Evolutionary conservation across 768 basidiomycete species (phyloP).

Genomic region (Chlorophyllum brunneum): DNA sequence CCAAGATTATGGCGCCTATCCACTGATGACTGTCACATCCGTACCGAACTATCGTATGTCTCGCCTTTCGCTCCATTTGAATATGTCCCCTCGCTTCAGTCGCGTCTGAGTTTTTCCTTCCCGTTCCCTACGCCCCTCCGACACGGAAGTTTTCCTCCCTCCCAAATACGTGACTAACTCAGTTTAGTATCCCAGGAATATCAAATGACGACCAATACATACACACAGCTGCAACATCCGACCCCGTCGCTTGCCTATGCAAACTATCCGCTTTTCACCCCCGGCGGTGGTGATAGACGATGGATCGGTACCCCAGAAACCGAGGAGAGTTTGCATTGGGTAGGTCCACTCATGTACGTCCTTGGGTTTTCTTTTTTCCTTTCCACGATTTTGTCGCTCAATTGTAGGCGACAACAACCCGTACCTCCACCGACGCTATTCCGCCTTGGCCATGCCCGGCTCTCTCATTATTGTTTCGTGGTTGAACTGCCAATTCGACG

Average conservation of each 20-base stretch:
- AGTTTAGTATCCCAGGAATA: conserved; percentile 26
- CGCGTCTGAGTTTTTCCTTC: too few relatives aligned
- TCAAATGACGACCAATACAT: conserved; percentile 27
- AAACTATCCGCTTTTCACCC: conserved; percentile 72
- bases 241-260: conserved; percentile 49
- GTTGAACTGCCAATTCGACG: too few relatives aligned
- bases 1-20: conserved; percentile 42
- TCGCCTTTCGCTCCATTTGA: conserved; percentile 4
- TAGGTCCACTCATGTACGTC: conserved; percentile 65
- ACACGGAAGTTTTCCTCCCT: neutral
- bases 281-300: conserved; percentile 63
- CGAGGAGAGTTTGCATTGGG: conserved; percentile 65
- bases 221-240: conserved; percentile 49
- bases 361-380: conserved; percentile 7
- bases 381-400: neutral
- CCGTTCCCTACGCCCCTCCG: neutral
- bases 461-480: too few relatives aligned
- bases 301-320: conserved; percentile 51
- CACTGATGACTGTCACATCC: conserved; percentile 24
- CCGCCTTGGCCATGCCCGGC: too few relatives aligned
- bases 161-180: neutral
- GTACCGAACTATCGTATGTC: conserved; percentile 29
- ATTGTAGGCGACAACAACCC: neutral
- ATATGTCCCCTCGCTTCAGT: too few relatives aligned
- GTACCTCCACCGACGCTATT: neutral